Evolutionary conservation across 768 basidiomycete genomes (phyloP), one percentile per base, ranked within the genome.

Genomic region (Mrakia blollopis): DNA sequence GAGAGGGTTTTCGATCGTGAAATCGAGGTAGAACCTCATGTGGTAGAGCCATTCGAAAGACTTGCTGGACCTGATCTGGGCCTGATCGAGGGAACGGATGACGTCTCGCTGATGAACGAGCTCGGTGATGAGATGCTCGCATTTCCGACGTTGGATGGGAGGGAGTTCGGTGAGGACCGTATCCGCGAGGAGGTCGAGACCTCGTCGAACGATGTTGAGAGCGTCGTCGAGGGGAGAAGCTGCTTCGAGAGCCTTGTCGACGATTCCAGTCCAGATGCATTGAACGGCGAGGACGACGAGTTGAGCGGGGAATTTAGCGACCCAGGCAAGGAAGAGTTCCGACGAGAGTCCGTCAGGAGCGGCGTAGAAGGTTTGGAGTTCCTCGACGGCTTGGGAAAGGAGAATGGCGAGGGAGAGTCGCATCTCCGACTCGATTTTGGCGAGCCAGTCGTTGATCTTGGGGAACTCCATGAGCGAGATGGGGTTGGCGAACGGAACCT

Each of bases 391-490:
- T 52, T 91, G 89, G 18, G 88, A 88, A 30, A 98, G 88, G 13
- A 94, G 86, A 74, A 89, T 87, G 2, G 97, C 93, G 65, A 99
- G 87, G 14, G 96, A 94, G 28, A 91, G 81, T 37, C 92, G 88
- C 95, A 98, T 98, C 87, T 93, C 92, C 2, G 89, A 87, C 83
- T 99, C 97, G 73, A 98, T 87, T 80, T 89, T 90, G 60, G 91
- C 91, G 62, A 99, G 87, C 97, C 97, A 99, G 81, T 99, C 97
- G 82, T 99, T 99, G 86, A 99, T 98, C 85, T 94, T 95, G 6
- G 95, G 92, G 83, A 88, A 96, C 80, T 98, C 93, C 83, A 96
- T 94, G 79, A 98, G 86, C 16, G 91, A 82, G 80, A 99, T 92
- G 0, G 93, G 91, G 41, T 89, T 87, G 63, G 89, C 87, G 85